phyloP scores from a whole-genome alignment of 257 asterid genomes.

The Gardenia jasminoides region DNA sequence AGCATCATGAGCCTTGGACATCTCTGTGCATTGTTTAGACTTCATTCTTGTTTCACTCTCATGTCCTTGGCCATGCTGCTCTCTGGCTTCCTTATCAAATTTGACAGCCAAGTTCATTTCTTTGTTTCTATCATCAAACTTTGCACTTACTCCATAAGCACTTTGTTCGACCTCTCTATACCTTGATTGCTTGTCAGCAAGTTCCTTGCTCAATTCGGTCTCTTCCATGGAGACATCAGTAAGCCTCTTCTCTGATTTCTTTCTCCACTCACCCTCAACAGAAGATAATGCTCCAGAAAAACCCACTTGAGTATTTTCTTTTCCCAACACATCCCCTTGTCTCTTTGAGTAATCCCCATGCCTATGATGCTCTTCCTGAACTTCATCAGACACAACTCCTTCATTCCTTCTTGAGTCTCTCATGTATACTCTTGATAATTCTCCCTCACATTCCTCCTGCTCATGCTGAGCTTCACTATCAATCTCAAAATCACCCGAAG shows the following conservation, averaged over 20 bases:
- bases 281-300: conserved; percentile 35
- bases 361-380: conserved; percentile 28
- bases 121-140: conserved; percentile 40
- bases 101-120: conserved; percentile 29
- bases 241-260: conserved; percentile 87
- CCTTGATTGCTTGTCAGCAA: conserved; percentile 33
- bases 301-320: conserved; percentile 33
- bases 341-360: conserved; percentile 39
- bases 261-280: conserved; percentile 57
- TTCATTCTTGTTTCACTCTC: conserved; percentile 51
- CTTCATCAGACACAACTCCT: conserved; percentile 34
- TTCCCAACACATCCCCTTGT: conserved; percentile 34
- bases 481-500: conserved; percentile 59
- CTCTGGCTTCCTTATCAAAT: conserved; percentile 35
- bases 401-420: conserved; percentile 35
- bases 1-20: conserved; percentile 29
- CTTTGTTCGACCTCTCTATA: conserved; percentile 31
- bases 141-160: conserved; percentile 32
- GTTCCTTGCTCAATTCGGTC: conserved; percentile 39
- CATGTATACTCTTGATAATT: conserved; percentile 26
- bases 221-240: conserved; percentile 55
- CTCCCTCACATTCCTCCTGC: conserved; percentile 37
- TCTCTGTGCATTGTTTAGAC: conserved; percentile 50
- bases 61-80: conserved; percentile 35
- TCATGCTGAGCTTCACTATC: conserved; percentile 50